phyloP scores from a whole-genome alignment of 768 basidiomycete genomes.

The Lentinus brumalis region DNA sequence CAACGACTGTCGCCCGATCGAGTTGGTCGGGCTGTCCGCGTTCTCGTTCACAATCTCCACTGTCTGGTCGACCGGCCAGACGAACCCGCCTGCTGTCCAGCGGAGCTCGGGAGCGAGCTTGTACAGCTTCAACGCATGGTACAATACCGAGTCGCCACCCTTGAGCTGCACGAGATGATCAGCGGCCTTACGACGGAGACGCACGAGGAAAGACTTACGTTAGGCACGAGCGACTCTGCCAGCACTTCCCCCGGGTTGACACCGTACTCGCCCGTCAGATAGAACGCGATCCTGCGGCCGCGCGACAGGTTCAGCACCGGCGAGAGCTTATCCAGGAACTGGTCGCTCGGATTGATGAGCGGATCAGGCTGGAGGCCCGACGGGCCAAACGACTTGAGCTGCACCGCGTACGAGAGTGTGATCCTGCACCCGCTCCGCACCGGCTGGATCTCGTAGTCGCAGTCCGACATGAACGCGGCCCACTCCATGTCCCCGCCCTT shows the following conservation, averaged over 20 bases:
- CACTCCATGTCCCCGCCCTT: constrained; percentile 74
- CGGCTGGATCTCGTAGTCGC: constrained; percentile 72
- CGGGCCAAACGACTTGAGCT: constrained; percentile 67
- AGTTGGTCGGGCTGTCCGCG: constrained; percentile 27
- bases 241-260: constrained; percentile 69
- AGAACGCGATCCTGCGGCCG: constrained; percentile 73
- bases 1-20: constrained; percentile 13
- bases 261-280: constrained; percentile 67
- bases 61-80: constrained; percentile 74
- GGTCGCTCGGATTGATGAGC: constrained; percentile 71
- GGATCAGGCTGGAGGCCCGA: constrained; percentile 53
- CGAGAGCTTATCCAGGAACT: constrained; percentile 69
- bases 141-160: constrained; percentile 73
- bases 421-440: constrained; percentile 72
- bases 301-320: constrained; percentile 73
- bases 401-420: constrained; percentile 71
- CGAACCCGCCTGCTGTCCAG: constrained; percentile 81
- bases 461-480: constrained; percentile 74
- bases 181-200: background rate
- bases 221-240: constrained; percentile 71
- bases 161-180: constrained; percentile 52
- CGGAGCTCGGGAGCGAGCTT: constrained; percentile 75
- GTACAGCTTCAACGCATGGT: constrained; percentile 75
- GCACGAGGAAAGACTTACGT: constrained; percentile 46
- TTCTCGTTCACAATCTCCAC: constrained; percentile 62